phyloP scores from a whole-genome alignment of 108 stramenopile species.

The Mayamaea pseudoterrestris region DNA sequence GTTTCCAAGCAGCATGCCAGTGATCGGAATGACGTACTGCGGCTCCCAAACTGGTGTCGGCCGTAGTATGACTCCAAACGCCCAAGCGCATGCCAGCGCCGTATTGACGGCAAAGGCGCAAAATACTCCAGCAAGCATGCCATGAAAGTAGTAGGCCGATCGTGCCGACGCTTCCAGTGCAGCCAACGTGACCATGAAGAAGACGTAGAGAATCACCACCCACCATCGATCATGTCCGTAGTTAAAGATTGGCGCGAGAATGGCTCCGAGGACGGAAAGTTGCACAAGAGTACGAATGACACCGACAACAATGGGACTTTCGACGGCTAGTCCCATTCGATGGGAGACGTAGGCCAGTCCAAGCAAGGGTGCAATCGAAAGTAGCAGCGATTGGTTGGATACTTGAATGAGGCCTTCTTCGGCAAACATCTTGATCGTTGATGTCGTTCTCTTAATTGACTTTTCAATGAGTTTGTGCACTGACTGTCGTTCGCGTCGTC shows the following conservation, averaged over 20 bases:
- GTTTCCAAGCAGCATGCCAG: constrained; percentile 85
- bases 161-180: constrained; percentile 51
- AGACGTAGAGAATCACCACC: constrained; percentile 23
- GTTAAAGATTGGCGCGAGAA: constrained; percentile 68
- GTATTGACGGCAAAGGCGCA: constrained; percentile 35
- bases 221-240: constrained; percentile 21
- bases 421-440: neutral
- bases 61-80: constrained; percentile 53
- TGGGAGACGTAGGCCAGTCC: constrained; percentile 12
- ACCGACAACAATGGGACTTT: constrained; percentile 25
- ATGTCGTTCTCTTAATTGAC: too few relatives aligned
- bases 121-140: constrained; percentile 32
- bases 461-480: too few relatives aligned
- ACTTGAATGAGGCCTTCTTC: constrained; percentile 18
- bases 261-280: constrained; percentile 54
- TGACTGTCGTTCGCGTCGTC: too few relatives aligned
- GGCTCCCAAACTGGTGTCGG: constrained; percentile 56
- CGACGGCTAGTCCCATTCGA: constrained; percentile 18
- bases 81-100: constrained; percentile 34
- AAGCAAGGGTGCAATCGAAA: constrained; percentile 17
- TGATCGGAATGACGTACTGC: constrained; percentile 76
- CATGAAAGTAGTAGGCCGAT: constrained; percentile 50
- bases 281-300: constrained; percentile 46
- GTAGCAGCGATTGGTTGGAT: constrained; percentile 7
- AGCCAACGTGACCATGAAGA: constrained; percentile 69